Evolutionary conservation across 164 flowering plant genomes (phyloP).

Genomic region (Akebia trifoliata): DNA sequence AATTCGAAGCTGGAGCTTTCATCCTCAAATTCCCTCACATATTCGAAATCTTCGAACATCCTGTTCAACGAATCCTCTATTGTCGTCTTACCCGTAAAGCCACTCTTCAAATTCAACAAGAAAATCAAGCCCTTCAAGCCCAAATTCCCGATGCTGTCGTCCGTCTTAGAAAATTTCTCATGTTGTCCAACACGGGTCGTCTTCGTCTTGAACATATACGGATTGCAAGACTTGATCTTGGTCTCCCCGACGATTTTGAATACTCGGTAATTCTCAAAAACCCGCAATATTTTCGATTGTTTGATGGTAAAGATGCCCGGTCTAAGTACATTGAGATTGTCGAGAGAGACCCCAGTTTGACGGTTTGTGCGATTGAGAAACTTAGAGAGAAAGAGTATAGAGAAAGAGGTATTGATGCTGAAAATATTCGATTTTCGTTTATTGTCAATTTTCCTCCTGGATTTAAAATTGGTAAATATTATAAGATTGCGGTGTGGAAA

Average conservation of each 20-base stretch:
- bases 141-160: conserved; percentile 65
- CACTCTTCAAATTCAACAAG: conserved; percentile 57
- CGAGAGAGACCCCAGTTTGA: conserved; percentile 49
- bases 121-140: conserved; percentile 48
- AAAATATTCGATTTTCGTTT: conserved; percentile 74
- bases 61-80: conserved; percentile 76
- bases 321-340: conserved; percentile 81
- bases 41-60: conserved; percentile 86
- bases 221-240: conserved; percentile 68
- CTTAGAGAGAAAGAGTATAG: conserved; percentile 83
- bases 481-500: conserved; percentile 86
- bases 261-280: conserved; percentile 60
- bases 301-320: conserved; percentile 64
- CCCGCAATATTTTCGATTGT: conserved; percentile 61
- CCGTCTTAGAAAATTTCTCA: conserved; percentile 62
- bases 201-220: conserved; percentile 74
- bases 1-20: conserved; percentile 64
- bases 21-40: conserved; percentile 91
- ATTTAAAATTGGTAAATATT: conserved; percentile 80
- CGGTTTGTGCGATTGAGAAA: conserved; percentile 68
- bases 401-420: conserved; percentile 71
- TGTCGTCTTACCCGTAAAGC: conserved; percentile 67
- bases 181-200: conserved; percentile 71
- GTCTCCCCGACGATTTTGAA: conserved; percentile 91
- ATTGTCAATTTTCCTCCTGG: conserved; percentile 89